Percentiles rank a stretch among this genome's conserved stretches.
phyloP scores from a whole-genome alignment of 1,284 basidiomycete species.

The Porogramme epimiltina region DNA sequence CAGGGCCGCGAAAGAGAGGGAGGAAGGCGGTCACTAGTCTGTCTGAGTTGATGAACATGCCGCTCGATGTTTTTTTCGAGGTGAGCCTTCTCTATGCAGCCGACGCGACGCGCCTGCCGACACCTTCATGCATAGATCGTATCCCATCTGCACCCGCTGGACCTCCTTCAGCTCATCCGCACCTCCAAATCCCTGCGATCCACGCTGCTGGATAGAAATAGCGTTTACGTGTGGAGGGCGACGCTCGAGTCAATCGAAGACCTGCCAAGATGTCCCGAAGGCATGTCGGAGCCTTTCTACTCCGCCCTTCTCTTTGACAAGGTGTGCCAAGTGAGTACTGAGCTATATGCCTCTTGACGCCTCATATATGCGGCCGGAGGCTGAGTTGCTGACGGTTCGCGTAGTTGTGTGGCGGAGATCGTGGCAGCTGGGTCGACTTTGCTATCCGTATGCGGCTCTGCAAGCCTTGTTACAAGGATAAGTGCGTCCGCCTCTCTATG shows the following conservation, averaged over 20 bases:
- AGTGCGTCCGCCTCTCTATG: conserved; percentile 1
- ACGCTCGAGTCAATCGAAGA: neutral
- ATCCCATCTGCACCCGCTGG: conserved; percentile 1
- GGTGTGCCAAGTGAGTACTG: conserved; percentile 12
- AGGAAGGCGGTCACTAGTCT: too few relatives aligned
- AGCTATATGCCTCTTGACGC: too few relatives aligned
- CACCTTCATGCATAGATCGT: neutral
- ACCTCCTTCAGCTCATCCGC: neutral
- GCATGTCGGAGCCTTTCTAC: conserved; percentile 20
- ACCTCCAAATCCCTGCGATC: neutral
- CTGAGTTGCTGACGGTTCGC: neutral
- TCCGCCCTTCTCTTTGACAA: conserved; percentile 23
- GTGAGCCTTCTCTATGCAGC: too few relatives aligned
- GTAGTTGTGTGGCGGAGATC: conserved; percentile 4
- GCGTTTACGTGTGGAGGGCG: neutral
- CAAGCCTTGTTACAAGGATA: neutral
- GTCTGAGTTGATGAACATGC: neutral
- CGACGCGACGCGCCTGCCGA: too few relatives aligned
- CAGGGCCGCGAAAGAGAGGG: too few relatives aligned
- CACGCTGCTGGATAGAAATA: neutral
- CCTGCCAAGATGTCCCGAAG: conserved; percentile 22
- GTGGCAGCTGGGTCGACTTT: conserved; percentile 8
- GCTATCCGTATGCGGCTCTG: conserved; percentile 12
- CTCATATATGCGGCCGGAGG: too few relatives aligned
- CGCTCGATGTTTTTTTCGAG: neutral